Evolutionary conservation across 2,329 filamentous ascomycete genomes (phyloP).

Genomic region (Scolecobasidium constrictum): DNA sequence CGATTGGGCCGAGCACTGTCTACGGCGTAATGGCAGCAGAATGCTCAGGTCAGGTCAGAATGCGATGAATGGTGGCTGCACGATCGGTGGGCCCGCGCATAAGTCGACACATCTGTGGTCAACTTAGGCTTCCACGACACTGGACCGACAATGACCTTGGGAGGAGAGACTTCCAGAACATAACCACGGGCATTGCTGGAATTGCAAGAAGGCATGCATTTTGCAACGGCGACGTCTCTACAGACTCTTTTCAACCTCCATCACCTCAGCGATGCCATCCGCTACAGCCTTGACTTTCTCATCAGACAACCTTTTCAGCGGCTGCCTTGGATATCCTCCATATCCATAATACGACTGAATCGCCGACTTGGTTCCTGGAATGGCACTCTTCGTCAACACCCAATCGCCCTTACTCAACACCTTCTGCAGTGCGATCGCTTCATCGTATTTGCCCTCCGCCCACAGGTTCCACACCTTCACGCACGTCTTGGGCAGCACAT

Average conservation of each 20-base stretch:
- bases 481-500: constrained; percentile 74
- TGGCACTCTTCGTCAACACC: constrained; percentile 71
- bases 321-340: constrained; percentile 63
- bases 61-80: too few relatives aligned
- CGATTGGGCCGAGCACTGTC: too few relatives aligned
- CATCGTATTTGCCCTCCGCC: constrained; percentile 58
- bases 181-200: too few relatives aligned
- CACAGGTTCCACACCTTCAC: constrained; percentile 71
- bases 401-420: constrained; percentile 71
- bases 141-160: too few relatives aligned
- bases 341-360: constrained; percentile 76
- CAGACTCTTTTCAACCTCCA: constrained; percentile 49
- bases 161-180: too few relatives aligned
- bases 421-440: constrained; percentile 67
- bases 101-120: too few relatives aligned
- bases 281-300: constrained; percentile 36
- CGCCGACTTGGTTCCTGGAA: constrained; percentile 76
- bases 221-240: too few relatives aligned
- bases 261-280: constrained; percentile 43
- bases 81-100: too few relatives aligned
- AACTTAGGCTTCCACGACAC: too few relatives aligned
- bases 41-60: too few relatives aligned
- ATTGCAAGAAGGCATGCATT: too few relatives aligned
- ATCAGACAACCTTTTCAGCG: constrained; percentile 55
- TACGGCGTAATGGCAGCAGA: too few relatives aligned